Conservation (phyloP, 192 early-diverging fungal species). For the Bifiguratus adelaidae region DNA sequence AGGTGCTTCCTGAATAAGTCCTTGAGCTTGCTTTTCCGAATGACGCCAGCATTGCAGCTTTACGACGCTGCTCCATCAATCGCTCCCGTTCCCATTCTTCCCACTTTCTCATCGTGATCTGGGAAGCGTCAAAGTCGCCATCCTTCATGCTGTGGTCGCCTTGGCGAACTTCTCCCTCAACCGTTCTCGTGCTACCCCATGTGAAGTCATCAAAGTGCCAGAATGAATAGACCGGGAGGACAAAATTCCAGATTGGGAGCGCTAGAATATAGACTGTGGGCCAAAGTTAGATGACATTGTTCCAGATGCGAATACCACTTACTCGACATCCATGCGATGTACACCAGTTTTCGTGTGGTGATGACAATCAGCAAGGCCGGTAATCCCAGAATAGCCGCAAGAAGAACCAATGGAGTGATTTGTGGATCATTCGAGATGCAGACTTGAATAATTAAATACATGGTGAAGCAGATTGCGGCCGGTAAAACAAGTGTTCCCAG, state of each 20-base stretch:
- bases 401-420: slow-evolving; percentile 50
- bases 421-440: slow-evolving; percentile 8
- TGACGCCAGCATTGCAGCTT: too few species aligned
- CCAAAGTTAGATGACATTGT: too few species aligned
- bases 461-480: slow-evolving; percentile 60
- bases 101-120: slow-evolving; percentile 32
- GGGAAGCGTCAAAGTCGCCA: slow-evolving; percentile 56
- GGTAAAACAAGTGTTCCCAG: slow-evolving; percentile 66
- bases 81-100: slow-evolving; percentile 38
- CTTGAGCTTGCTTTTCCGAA: too few species aligned
- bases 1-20: too few species aligned
- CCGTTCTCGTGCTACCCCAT: slow-evolving; percentile 63
- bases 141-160: slow-evolving; percentile 50
- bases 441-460: slow-evolving; percentile 56
- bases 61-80: too few species aligned
- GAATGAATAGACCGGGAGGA: slow-evolving; percentile 78
- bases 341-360: slow-evolving; percentile 69
- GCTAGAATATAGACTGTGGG: slow-evolving; percentile 53
- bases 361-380: slow-evolving; percentile 85
- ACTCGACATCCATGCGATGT: slow-evolving; percentile 82
- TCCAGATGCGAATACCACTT: too few species aligned
- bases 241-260: slow-evolving; percentile 83
- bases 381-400: slow-evolving; percentile 70
- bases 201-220: slow-evolving; percentile 87
- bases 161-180: slow-evolving; percentile 45